A percentile compares a stretch with the other conserved stretches of the same genome.
Conservation (phyloP, 1,139 yeast genomes). For the Blastobotrys niveus region DNA sequence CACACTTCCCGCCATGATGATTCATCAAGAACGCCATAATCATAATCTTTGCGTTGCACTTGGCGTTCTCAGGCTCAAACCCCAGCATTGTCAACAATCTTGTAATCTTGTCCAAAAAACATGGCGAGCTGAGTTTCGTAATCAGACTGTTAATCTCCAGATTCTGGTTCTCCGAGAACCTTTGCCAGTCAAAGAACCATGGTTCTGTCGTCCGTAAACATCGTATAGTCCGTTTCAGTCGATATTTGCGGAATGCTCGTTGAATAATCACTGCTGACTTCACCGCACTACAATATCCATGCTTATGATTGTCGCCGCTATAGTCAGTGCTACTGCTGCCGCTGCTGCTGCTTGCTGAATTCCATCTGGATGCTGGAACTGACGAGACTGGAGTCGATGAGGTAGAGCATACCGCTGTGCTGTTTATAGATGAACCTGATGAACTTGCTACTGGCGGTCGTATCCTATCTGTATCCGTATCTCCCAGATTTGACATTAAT, state of each 20-base stretch:
- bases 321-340: background rate
- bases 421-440: no score
- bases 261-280: constrained; percentile 19
- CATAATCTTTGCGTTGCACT: constrained; percentile 25
- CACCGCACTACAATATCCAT: background rate
- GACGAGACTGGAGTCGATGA: no score
- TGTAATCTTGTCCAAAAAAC: constrained; percentile 16
- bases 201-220: constrained; percentile 17
- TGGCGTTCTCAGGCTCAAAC: constrained; percentile 11
- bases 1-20: constrained; percentile 17
- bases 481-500: no score
- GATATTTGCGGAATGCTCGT: constrained; percentile 19
- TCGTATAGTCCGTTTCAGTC: constrained; percentile 16
- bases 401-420: no score
- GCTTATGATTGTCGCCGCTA: background rate
- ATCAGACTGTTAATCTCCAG: constrained; percentile 7
- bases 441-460: no score
- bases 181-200: constrained; percentile 23
- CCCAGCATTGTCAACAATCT: constrained; percentile 19
- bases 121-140: constrained; percentile 1
- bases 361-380: background rate
- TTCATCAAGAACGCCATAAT: constrained; percentile 26
- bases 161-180: constrained; percentile 8
- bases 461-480: no score
- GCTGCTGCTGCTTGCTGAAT: background rate